Conservation (phyloP, 2,329 filamentous ascomycete species). For the Cordyceps fumosorosea region DNA sequence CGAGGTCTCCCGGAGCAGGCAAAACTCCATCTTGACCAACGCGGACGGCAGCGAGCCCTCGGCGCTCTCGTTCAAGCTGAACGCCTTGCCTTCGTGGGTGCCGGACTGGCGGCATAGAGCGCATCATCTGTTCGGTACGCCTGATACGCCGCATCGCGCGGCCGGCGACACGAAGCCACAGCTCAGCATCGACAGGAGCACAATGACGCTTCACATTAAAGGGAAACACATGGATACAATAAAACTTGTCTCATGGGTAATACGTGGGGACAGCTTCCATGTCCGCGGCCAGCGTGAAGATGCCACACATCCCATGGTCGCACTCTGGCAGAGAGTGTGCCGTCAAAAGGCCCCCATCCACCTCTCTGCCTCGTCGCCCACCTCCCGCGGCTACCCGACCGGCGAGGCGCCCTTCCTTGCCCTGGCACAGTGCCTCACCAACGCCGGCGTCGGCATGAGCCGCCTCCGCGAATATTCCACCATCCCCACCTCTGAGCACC, state of each 20-base stretch:
- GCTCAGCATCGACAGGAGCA: constrained; percentile 22
- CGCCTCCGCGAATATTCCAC: constrained; percentile 21
- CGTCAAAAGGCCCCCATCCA: constrained; percentile 18
- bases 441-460: constrained; percentile 25
- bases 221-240: constrained; percentile 25
- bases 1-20: not conserved
- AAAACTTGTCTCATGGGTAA: constrained; percentile 21
- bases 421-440: constrained; percentile 28
- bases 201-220: constrained; percentile 20
- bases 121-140: constrained; percentile 27
- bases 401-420: constrained; percentile 26
- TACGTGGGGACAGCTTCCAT: constrained; percentile 27
- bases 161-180: constrained; percentile 21
- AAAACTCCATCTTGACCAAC: not conserved
- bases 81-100: not conserved
- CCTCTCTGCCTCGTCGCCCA: constrained; percentile 16
- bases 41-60: not conserved
- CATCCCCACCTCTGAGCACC: constrained; percentile 22
- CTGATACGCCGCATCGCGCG: constrained; percentile 26
- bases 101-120: constrained; percentile 18
- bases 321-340: constrained; percentile 25
- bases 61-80: not conserved
- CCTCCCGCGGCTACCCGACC: constrained; percentile 18
- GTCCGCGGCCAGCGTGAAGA: not conserved
- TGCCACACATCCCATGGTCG: constrained; percentile 21